Evolutionary conservation across 2,329 filamentous ascomycete genomes (phyloP).

Genomic region (Fusarium sp.): DNA sequence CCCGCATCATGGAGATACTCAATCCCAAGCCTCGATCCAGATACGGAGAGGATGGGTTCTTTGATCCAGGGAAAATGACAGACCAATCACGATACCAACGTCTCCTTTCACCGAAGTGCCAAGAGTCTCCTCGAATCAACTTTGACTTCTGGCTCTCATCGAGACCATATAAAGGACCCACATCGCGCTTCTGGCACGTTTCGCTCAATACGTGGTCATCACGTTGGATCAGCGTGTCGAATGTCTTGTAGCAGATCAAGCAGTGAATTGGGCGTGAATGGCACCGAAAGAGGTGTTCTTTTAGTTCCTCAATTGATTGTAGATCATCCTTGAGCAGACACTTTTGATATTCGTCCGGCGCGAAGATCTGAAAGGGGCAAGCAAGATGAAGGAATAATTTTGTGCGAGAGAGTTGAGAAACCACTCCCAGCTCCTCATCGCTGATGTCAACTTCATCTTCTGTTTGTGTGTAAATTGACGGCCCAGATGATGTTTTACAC

Average conservation of each 20-base stretch:
- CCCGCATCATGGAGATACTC: neutral
- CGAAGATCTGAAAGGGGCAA: slow-evolving; percentile 2
- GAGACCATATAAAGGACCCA: neutral
- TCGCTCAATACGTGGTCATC: slow-evolving; percentile 6
- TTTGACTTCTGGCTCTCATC: neutral
- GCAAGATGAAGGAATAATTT: neutral
- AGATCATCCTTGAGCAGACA: neutral
- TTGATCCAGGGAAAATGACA: neutral
- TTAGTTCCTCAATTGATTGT: neutral
- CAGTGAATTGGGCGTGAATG: slow-evolving; percentile 2
- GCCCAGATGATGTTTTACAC: neutral
- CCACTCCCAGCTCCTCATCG: neutral
- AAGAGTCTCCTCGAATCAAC: neutral
- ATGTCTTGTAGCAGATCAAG: neutral
- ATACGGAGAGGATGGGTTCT: neutral
- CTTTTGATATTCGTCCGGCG: neutral
- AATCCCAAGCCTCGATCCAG: neutral
- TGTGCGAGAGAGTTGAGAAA: neutral
- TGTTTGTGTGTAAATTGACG: neutral
- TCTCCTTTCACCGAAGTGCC: neutral
- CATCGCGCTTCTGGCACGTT: neutral
- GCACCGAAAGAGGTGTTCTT: neutral
- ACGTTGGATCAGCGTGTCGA: neutral
- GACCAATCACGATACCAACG: neutral
- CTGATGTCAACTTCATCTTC: neutral